Evolutionary conservation across 441 rosid species (phyloP), one percentile per base, ranked within the genome.

Genomic region (Gossypium lobatum): DNA sequence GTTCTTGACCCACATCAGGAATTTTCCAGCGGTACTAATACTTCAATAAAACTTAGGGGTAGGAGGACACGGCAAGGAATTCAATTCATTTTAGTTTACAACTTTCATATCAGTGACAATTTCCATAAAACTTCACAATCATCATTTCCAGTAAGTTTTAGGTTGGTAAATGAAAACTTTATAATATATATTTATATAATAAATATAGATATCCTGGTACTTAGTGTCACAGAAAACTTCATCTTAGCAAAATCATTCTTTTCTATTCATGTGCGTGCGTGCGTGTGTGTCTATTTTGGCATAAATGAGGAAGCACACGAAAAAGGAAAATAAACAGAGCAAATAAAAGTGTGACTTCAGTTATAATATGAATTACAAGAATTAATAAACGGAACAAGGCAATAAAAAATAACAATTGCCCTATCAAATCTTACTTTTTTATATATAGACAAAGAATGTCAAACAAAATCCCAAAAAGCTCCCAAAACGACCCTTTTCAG

Each of bases 261-360:
- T 50, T 18, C 55, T 13, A 20, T 20, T 20, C 26, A 4, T 55
- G 37, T 31, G 37, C 37, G 37, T 31, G 7, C 37, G 37, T 4
- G 34, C 4, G 6, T 28, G 4, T 31, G 37, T 31, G 37, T 5
- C 37, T 5, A 5, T 42, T 39, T 42, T 42, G 5, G 37, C 53
- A 46, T 53, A 14, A 14, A 7, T 1, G 6, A 23, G 37, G 13
- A 66, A 5, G 3, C 13, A 8, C 57, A 21, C 6, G 0, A 64
- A 20, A 21, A 45, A 66, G 5, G 1, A 14, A 66, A 13, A 21
- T 11, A 13, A 26, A 45, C 18, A 13, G 1, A 6, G 46, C 1
- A 66, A 67, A 42, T 21, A 23, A 17, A 71, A 57, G n/a, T 71
- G 28, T 20, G 53, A 13, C 20, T 71, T 71, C 64, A 14, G 39